These are phyloP conservation scores for Vigna angularis DNA, from an alignment of 306 rosid genomes.

Conservation along the genomic window DNA sequence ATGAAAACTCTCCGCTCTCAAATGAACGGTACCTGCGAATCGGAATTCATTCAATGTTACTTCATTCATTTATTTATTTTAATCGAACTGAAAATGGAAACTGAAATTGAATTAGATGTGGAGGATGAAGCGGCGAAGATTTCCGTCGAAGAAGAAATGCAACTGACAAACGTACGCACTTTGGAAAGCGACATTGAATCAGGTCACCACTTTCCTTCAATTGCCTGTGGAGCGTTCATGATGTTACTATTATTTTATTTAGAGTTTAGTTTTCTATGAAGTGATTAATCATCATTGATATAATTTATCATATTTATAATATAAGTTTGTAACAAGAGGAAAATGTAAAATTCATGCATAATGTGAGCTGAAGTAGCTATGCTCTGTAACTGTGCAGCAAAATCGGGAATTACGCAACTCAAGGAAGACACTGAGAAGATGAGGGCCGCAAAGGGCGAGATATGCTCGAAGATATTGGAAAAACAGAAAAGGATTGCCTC, in stretches of 20 bases:
- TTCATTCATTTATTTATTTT: not conserved
- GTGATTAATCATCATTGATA: not conserved
- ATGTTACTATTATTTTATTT: not conserved
- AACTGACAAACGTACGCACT: slow-evolving; percentile 62
- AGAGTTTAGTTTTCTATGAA: not conserved
- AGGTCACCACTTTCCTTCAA: slow-evolving; percentile 46
- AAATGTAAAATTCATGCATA: too few species aligned
- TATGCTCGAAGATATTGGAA: slow-evolving; percentile 77
- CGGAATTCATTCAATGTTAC: slow-evolving; percentile 5
- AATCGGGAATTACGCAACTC: slow-evolving; percentile 55
- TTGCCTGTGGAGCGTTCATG: not conserved
- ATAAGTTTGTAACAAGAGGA: too few species aligned
- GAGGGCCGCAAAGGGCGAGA: slow-evolving; percentile 63
- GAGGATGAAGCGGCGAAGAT: slow-evolving; percentile 89
- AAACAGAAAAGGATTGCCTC: slow-evolving; percentile 62
- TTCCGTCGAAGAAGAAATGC: slow-evolving; percentile 83
- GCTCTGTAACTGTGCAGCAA: slow-evolving; percentile 53
- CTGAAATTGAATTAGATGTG: slow-evolving; percentile 57
- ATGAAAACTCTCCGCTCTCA: slow-evolving; percentile 88
- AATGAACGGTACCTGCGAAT: slow-evolving; percentile 70
- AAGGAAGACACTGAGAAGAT: slow-evolving; percentile 64
- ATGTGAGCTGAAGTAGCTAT: not conserved
- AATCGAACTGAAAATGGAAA: slow-evolving; percentile 11
- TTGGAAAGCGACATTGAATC: slow-evolving; percentile 67
- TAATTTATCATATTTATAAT: too few species aligned